Evolutionary conservation across 257 asterid species (phyloP), one percentile per base, ranked within the genome.

Genomic region (Petrea volubilis): DNA sequence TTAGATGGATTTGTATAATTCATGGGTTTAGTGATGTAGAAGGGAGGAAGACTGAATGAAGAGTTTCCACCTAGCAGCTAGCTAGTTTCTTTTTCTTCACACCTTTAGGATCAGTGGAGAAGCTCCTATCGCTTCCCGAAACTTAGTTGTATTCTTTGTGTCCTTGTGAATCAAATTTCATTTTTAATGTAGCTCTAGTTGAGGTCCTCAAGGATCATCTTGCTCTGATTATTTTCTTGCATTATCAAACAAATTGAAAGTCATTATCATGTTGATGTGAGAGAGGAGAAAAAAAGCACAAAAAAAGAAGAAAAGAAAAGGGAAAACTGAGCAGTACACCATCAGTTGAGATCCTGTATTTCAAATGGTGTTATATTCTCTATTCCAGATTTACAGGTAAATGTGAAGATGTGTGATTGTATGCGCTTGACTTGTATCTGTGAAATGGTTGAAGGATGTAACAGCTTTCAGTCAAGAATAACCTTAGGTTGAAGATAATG

Each of bases 1-100:
- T 64, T 74, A 76, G 74, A 51, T 63, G 59, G 84, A 61, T 75
- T 41, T 79, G 89, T 80, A 76, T 73, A 82, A 70, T 79, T 20
- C 61, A 44, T 80, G 84, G 90, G 79, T 63, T 77, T 80, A 76
- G 81, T 79, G 70, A 66, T 78, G 73, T 74, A 76, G 84, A 71
- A 33, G 60, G 67, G 79, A 82, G 72, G 64, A 74, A 69, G 52
- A 79, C 73, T 69, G 75, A 56, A 66, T 46, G 38, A 33, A 33
- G n/a, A 44, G 60, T 49, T 62, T 41, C 52, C 69, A 66, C 60
- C n/a, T n/a, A n/a, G 17, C 40, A 66, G 77, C 65, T 78, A 55
- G 74, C 11, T 24, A 27, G 23, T 38, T 60, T 49, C 14, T 33
- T 33, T 2, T 33, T 33, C 7, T 33, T 33, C 38, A 33, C 7